Conservation (phyloP, 805 yeast genomes). For the Starmerella sirachaensis region DNA sequence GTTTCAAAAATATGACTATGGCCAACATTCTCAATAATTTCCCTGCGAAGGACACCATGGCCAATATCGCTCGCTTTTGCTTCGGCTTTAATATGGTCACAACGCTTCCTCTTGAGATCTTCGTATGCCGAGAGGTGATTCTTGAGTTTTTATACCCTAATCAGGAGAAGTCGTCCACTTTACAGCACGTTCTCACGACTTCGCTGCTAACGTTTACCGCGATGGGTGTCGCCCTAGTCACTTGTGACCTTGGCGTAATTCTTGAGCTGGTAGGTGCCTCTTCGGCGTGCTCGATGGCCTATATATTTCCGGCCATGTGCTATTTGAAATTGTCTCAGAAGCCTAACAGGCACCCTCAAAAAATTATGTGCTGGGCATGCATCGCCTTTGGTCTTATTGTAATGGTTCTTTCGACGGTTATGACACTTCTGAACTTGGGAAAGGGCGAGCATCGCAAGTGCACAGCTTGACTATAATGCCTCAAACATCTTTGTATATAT, state of each 20-base stretch:
- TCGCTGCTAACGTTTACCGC: constrained; percentile 52
- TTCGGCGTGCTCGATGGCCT: constrained; percentile 85
- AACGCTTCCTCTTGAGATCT: constrained; percentile 80
- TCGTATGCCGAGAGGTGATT: constrained; percentile 81
- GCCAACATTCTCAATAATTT: constrained; percentile 87
- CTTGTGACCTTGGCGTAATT: constrained; percentile 83
- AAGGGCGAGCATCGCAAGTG: constrained; percentile 25
- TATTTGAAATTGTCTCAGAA: constrained; percentile 50
- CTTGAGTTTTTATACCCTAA: constrained; percentile 42
- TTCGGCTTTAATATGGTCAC: constrained; percentile 89
- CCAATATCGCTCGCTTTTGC: constrained; percentile 78
- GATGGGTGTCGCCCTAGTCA: constrained; percentile 61
- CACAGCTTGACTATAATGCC: constrained; percentile 1
- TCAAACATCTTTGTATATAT: too few relatives aligned
- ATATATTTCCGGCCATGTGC: constrained; percentile 80
- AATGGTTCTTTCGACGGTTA: constrained; percentile 69
- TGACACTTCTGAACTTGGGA: constrained; percentile 45
- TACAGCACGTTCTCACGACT: constrained; percentile 52
- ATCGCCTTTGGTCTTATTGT: constrained; percentile 61
- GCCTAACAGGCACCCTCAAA: constrained; percentile 28
- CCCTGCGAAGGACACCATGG: constrained; percentile 57
- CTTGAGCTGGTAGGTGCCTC: constrained; percentile 86
- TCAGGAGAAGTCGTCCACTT: constrained; percentile 11
- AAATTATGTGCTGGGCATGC: constrained; percentile 48
- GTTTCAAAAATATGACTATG: constrained; percentile 64